These are phyloP conservation scores for Vaccinium macrocarpon DNA, from an alignment of 148 eudicot genomes.

Conservation along the genomic window DNA sequence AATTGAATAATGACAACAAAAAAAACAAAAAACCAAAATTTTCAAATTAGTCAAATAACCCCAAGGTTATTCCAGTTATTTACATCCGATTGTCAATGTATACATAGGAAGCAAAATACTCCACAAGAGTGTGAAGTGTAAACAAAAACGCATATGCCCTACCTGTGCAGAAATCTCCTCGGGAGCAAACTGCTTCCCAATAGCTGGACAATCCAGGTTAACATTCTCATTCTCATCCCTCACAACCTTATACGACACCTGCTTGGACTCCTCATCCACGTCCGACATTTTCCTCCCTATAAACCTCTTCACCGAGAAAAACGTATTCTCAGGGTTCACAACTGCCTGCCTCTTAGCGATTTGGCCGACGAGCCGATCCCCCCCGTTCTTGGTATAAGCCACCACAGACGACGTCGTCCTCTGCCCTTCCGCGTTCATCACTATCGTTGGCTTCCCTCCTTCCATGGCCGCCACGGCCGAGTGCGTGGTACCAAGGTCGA, in stretches of 20 bases:
- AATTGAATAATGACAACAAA: neutral
- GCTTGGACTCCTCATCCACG: conserved; percentile 94
- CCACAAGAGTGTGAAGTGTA: no score
- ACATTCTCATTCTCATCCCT: conserved; percentile 92
- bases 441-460: conserved; percentile 91
- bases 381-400: conserved; percentile 84
- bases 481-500: conserved; percentile 90
- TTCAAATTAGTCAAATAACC: no score
- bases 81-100: neutral
- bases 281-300: conserved; percentile 91
- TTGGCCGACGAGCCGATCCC: conserved; percentile 83
- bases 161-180: conserved; percentile 99
- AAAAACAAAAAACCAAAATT: no score
- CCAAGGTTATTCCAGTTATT: no score
- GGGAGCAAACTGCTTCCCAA: conserved; percentile 86
- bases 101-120: no score
- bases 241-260: conserved; percentile 74
- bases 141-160: no score
- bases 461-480: conserved; percentile 98
- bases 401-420: conserved; percentile 94
- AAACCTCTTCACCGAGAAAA: conserved; percentile 88
- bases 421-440: conserved; percentile 89
- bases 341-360: conserved; percentile 96
- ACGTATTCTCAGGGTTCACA: conserved; percentile 87
- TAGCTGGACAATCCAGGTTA: conserved; percentile 97